phyloP scores from a whole-genome alignment of 2,329 filamentous ascomycete species.

The Epichloe bromicola region DNA sequence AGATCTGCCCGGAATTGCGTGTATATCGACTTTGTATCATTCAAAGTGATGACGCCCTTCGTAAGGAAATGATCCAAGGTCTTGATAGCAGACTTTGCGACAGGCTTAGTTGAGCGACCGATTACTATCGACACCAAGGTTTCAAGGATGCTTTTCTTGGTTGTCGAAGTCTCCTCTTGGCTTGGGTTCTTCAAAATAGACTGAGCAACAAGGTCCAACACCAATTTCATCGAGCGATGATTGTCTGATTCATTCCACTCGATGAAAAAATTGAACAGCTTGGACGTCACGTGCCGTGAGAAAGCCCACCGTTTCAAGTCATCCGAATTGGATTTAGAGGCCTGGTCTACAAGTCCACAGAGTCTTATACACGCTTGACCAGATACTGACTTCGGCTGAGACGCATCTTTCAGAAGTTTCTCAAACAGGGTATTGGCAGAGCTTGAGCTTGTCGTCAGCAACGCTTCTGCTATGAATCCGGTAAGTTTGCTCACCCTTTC shows the following conservation, averaged over 20 bases:
- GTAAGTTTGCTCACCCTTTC: conserved; percentile 20
- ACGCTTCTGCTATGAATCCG: neutral
- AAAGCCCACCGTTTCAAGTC: conserved; percentile 37
- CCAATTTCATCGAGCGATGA: conserved; percentile 48
- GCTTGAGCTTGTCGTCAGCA: conserved; percentile 9
- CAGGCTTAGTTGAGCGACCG: conserved; percentile 45
- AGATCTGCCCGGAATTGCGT: conserved; percentile 20
- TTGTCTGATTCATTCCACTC: conserved; percentile 56
- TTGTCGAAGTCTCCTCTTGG: conserved; percentile 19
- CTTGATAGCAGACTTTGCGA: conserved; percentile 58
- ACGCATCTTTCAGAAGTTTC: conserved; percentile 33
- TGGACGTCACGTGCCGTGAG: conserved; percentile 30
- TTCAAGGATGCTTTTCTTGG: conserved; percentile 34
- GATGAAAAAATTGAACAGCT: conserved; percentile 48
- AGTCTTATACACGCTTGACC: conserved; percentile 45
- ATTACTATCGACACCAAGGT: conserved; percentile 46
- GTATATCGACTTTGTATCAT: conserved; percentile 33
- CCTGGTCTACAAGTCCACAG: conserved; percentile 49
- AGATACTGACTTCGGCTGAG: conserved; percentile 40
- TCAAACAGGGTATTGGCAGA: conserved; percentile 31
- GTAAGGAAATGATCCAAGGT: conserved; percentile 51
- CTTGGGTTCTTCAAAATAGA: conserved; percentile 38
- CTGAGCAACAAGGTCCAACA: conserved; percentile 43
- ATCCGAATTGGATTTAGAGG: conserved; percentile 34
- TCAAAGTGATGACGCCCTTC: conserved; percentile 41